A percentile compares a stretch with the other conserved stretches of the same genome.
phyloP scores from a whole-genome alignment of 441 rosid genomes.

The Croton setiger region DNA sequence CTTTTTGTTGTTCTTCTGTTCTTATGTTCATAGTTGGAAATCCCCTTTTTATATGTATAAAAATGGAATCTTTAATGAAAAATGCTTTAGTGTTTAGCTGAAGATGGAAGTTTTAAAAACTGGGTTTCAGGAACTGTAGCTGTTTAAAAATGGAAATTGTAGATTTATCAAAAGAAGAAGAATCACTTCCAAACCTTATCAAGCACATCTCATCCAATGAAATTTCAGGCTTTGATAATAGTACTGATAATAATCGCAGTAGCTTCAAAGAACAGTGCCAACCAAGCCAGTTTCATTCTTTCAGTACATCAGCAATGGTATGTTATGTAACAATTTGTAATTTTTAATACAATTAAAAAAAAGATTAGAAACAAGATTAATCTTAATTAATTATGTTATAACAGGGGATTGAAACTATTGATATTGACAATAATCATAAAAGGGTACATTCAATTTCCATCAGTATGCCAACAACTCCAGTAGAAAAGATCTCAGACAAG shows the following conservation, averaged over 20 bases:
- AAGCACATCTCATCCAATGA: constrained; percentile 33
- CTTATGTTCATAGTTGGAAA: too few species aligned
- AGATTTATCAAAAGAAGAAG: constrained; percentile 23
- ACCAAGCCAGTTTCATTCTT: neutral
- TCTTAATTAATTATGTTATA: constrained; percentile 3
- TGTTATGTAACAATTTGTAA: neutral
- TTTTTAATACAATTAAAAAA: neutral
- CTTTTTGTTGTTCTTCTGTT: too few species aligned
- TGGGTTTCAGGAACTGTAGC: constrained; percentile 15
- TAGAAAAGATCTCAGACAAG: constrained; percentile 11
- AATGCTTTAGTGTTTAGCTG: too few species aligned
- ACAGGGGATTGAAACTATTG: constrained; percentile 23
- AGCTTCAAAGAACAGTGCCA: neutral
- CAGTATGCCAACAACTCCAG: constrained; percentile 58
- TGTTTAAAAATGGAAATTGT: constrained; percentile 29
- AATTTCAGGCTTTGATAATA: constrained; percentile 34
- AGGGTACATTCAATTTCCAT: constrained; percentile 38
- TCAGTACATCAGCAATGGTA: constrained; percentile 12
- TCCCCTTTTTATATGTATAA: too few species aligned
- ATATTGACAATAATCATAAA: constrained; percentile 20
- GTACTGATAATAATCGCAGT: neutral
- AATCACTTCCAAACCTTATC: constrained; percentile 39
- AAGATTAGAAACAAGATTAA: neutral
- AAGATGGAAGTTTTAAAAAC: neutral
- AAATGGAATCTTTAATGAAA: too few species aligned